Evolutionary conservation across 805 yeast genomes (phyloP), one percentile per base, ranked within the genome.

Genomic region (Cyberlindnera saturnus): DNA sequence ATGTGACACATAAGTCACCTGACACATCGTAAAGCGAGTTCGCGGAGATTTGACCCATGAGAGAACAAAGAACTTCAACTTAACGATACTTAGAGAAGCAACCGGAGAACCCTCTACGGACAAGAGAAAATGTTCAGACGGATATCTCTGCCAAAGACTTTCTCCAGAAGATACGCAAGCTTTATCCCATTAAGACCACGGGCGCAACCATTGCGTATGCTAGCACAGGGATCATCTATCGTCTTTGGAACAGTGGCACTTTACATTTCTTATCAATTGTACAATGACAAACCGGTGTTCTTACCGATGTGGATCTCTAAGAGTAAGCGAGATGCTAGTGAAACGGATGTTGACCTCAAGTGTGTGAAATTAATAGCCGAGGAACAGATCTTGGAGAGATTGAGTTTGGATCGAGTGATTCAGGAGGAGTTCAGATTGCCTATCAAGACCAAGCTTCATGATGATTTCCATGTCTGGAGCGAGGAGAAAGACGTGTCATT

Each of bases 371-470:
- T 32, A 13, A 49, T 48, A n/a, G 55, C 55, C 1, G 51, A 53
- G 20, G 58, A 55, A 16, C 58, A 51, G 42, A 35, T 57, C 29
- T 35, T 57, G 34, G 60, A 57, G 34, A 41, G 54, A 35, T 35
- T 57, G 7, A 51, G 55, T 4, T 23, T 56, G 15, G 45, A 56
- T 37, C 43, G 36, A 3, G 23, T 34, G 10, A 50, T 57, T 9
- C 51, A 53, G 37, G 17, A 31, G 8, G 47, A 46, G 19, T 57
- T 50, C 40, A 46, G 52, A 38, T 35, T 57, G 17, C 61, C 61
- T 2, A 29, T 57, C 1, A 45, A 43, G 44, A 43, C 43, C 1
- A 23, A 48, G 31, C 38, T 47, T 9, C 44, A 49, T 5, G 47
- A 43, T 8, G 51, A 48, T n/a, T 56, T 56, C 34, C 43, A 53